Evolutionary conservation across 176 grass and related monocot genomes (phyloP), one percentile per base, ranked within the genome.

Genomic region (Musa beccarii): DNA sequence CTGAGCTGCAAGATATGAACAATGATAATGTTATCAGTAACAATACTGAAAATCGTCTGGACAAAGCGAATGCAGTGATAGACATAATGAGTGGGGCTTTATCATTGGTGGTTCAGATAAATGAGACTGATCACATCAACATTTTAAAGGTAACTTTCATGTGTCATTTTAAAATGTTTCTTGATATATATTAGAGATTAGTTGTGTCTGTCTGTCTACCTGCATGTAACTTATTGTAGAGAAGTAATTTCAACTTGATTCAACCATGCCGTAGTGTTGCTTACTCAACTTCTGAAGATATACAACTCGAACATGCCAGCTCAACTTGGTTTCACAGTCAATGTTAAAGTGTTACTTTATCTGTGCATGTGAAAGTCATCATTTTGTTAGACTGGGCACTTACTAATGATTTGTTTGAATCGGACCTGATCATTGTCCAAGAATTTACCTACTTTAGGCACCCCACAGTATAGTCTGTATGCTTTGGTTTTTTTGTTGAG

Each of bases 51-150:
- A 90, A 78, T 54, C 83, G 83, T 61, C 76, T 94, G 28, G 86
- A 91, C 74, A 99, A 94, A 80, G 95, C 90, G 52, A 88, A 88
- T 76, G 90, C 95, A 0, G 84, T 91, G 71, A 90, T 99, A 80
- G 95, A 91, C 82, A 82, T 99, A 85, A 99, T 99, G 95, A 92
- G 77, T 53, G 87, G 82, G 82, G 90, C 88, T 81, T 87, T 99
- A 75, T 86, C 89, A 49, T 88, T 99, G 0, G 88, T 99, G 66
- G 84, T 89, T 81, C 94, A 98, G 74, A 91, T 85, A 80, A 99
- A 94, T 59, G 95, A 99, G 82, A 93, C 86, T 23, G 88, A 99
- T 62, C 88, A 99, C 89, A 99, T 94, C 72, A 99, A 92, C 78
- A 99, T 99, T 76, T 83, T 99, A 71, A 99, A 99, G 95, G 95